Base-by-base conservation (phyloP, 441 rosid species). In the Macaranga tanarius region DNA sequence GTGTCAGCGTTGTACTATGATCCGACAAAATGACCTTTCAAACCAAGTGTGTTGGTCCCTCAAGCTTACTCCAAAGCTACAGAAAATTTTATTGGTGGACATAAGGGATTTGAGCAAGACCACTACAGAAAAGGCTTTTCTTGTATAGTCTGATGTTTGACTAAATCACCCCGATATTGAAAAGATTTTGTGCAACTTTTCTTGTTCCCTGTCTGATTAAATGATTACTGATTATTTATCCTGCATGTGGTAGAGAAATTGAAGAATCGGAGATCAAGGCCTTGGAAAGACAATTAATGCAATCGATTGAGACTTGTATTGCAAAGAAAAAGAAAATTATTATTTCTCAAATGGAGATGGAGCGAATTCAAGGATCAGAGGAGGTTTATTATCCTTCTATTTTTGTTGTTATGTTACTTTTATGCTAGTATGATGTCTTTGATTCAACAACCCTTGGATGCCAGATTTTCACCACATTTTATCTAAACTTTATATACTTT, bases 231-330 rank as follows among this genome's bases (percentile, higher is more conserved):
- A 81, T 71, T 69, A 72, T 61, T 67, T 38, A 48, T 73, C 55
- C 69, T 66, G 70, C 74, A 75, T 51, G 12, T 83, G 75, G 60
- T 80, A 93, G 99, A 82, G 99, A 96, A 88, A 96, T 96, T 77
- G 97, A 90, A 77, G 99, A 86, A 83, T 80, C 92, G 42, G 99
- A 93, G 80, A 86, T 96, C 84, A 93, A 89, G 84, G 90, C 91
- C 9, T 81, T 92, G 86, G 98, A 96, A 80, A 92, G 98, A 77
- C 99, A 96, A 79, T 79, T 96, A 78, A 87, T 96, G 97, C 99
- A 96, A 70, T 89, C 99, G 48, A 88, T 92, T 72, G 99, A 96
- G 85, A 90, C 91, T 81, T 93, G 96, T 76, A 85, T 90, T 65
- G 75, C 85, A 31, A 96, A 93, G 89, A 96, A 96, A 82, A 96